These are phyloP conservation scores for Termitomyces sp. DNA, from an alignment of 768 basidiomycete species.

Conservation along the genomic window DNA sequence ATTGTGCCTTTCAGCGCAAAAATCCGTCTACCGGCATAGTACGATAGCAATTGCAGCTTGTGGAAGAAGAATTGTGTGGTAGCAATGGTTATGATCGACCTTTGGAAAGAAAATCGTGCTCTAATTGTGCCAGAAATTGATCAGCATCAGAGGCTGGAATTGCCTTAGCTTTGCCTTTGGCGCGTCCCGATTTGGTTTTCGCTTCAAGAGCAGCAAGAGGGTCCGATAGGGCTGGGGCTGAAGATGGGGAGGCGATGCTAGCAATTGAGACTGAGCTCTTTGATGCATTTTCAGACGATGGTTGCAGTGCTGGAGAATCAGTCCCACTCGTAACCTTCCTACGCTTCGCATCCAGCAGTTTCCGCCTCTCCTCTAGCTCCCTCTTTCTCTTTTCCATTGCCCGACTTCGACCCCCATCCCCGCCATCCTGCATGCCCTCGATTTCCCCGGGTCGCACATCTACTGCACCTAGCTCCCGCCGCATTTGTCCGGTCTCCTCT, in stretches of 20 bases:
- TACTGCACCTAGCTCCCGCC: conserved; percentile 55
- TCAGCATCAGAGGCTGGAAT: conserved; percentile 42
- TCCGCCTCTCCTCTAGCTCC: conserved; percentile 64
- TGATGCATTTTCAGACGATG: conserved; percentile 2
- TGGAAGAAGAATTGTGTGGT: not conserved
- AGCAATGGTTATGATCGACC: conserved; percentile 2
- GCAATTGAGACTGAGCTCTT: not conserved
- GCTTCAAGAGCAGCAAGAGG: conserved; percentile 50
- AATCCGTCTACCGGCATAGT: not conserved
- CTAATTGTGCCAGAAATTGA: conserved; percentile 59
- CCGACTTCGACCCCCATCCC: conserved; percentile 34
- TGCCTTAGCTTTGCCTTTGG: conserved; percentile 18
- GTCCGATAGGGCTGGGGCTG: conserved; percentile 22
- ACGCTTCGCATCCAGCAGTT: conserved; percentile 62
- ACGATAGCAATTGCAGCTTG: not conserved
- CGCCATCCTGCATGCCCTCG: conserved; percentile 61
- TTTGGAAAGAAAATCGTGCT: conserved; percentile 49
- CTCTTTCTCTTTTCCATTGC: conserved; percentile 71
- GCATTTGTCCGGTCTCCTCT: conserved; percentile 62
- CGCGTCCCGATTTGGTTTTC: conserved; percentile 12
- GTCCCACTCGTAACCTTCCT: conserved; percentile 34
- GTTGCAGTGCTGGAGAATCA: conserved; percentile 2
- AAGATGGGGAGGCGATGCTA: not conserved
- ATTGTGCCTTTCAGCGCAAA: not conserved
- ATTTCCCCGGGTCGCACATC: conserved; percentile 65